Evolutionary conservation across 2,329 filamentous ascomycete species (phyloP).

Genomic region (Epichloe sibirici): DNA sequence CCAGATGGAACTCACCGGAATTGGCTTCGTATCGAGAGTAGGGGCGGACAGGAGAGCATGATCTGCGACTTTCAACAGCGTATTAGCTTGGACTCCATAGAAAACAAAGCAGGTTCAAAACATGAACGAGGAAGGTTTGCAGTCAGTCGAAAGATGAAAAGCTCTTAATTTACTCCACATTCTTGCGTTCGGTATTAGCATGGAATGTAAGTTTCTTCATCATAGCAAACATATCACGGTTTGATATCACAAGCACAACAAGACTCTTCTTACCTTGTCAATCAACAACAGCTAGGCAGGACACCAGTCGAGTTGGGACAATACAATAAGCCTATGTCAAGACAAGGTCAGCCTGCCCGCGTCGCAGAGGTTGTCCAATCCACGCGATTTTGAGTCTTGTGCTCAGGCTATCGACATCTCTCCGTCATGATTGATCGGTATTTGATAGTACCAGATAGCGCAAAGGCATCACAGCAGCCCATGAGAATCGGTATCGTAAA

Average conservation of each 20-base stretch:
- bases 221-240: constrained; percentile 28
- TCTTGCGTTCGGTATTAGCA: constrained; percentile 59
- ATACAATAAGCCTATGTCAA: background rate
- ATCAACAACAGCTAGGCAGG: background rate
- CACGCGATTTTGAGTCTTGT: constrained; percentile 3
- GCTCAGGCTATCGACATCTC: constrained; percentile 20
- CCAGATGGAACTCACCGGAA: constrained; percentile 30
- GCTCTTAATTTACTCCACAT: constrained; percentile 59
- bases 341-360: background rate
- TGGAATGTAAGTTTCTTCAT: constrained; percentile 60
- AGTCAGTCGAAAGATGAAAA: constrained; percentile 81
- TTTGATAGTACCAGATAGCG: constrained; percentile 34
- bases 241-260: background rate
- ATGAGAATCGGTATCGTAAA: background rate
- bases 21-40: constrained; percentile 40
- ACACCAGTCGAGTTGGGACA: background rate
- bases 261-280: constrained; percentile 14
- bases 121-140: constrained; percentile 17
- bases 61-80: background rate
- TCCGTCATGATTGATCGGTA: constrained; percentile 31
- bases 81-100: constrained; percentile 6
- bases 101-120: constrained; percentile 13
- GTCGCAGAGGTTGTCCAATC: no score
- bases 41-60: background rate
- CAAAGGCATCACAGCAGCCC: constrained; percentile 24